Evolutionary conservation across 139 green algal genomes (phyloP).

Genomic region (Dunaliella primolecta): DNA sequence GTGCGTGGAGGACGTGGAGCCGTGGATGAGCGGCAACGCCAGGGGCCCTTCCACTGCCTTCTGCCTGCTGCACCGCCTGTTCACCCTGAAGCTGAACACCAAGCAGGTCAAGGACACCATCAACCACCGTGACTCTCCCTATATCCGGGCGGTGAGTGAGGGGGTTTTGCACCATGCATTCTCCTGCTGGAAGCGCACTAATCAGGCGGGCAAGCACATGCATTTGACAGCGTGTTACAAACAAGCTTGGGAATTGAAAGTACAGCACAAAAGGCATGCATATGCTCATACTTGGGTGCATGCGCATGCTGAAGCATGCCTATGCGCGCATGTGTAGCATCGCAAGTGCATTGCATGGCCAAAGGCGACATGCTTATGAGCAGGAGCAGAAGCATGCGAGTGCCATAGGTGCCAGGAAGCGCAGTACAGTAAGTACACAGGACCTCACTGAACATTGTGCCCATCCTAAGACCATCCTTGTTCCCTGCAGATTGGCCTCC

Average conservation of each 20-base stretch:
- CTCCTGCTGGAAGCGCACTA: not conserved
- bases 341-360: not conserved
- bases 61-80: constrained; percentile 84
- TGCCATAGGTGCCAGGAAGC: no score
- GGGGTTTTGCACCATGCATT: not conserved
- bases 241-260: no score
- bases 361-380: no score
- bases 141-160: constrained; percentile 87
- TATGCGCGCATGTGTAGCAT: not conserved
- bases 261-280: no score
- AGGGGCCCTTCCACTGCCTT: constrained; percentile 91
- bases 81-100: constrained; percentile 67
- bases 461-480: no score
- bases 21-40: constrained; percentile 95
- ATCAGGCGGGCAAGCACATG: no score
- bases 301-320: not conserved
- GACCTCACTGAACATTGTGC: no score
- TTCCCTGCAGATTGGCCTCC: constrained; percentile 81
- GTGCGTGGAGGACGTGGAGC: constrained; percentile 85
- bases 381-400: no score
- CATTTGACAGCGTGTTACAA: no score
- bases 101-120: constrained; percentile 72
- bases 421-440: no score
- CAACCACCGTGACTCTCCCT: constrained; percentile 86
- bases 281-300: no score